These are phyloP conservation scores for Musa balbisiana DNA, from an alignment of 202 grass and related monocot genomes.

Conservation along the genomic window DNA sequence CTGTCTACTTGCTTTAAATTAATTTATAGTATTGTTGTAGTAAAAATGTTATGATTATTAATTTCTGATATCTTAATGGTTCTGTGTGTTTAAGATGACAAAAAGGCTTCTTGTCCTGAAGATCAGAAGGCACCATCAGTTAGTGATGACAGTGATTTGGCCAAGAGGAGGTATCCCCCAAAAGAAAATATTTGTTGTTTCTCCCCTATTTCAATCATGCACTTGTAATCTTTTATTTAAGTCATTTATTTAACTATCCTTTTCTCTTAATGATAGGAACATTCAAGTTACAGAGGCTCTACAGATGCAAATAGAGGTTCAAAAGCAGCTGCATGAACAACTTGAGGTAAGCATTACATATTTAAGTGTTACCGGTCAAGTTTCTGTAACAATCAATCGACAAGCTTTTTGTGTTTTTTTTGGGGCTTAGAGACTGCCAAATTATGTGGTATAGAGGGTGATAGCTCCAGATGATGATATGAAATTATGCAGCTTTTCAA, in stretches of 20 bases:
- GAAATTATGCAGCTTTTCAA: too few relatives aligned
- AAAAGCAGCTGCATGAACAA: slow-evolving; percentile 76
- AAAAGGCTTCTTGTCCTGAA: slow-evolving; percentile 41
- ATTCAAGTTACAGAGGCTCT: slow-evolving; percentile 37
- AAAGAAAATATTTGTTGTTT: background rate
- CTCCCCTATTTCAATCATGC: background rate
- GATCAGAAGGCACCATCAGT: slow-evolving; percentile 37
- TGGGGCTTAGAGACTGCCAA: too few relatives aligned
- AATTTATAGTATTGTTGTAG: background rate
- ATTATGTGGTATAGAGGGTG: too few relatives aligned
- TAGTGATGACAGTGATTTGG: slow-evolving; percentile 23
- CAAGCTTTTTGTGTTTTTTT: too few relatives aligned
- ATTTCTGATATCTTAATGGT: background rate
- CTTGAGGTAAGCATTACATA: slow-evolving; percentile 47
- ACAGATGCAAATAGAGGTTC: slow-evolving; percentile 46
- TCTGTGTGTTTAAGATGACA: slow-evolving; percentile 36
- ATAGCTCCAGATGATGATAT: too few relatives aligned
- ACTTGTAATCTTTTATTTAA: background rate
- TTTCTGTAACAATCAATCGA: background rate
- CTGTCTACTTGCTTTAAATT: background rate
- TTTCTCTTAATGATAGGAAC: slow-evolving; percentile 25
- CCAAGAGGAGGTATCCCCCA: slow-evolving; percentile 42
- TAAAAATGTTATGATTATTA: background rate
- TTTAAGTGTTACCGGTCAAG: background rate
- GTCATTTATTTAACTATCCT: background rate